Conservation (phyloP, 192 early-diverging fungal species). For the Phycomyces nitens region DNA sequence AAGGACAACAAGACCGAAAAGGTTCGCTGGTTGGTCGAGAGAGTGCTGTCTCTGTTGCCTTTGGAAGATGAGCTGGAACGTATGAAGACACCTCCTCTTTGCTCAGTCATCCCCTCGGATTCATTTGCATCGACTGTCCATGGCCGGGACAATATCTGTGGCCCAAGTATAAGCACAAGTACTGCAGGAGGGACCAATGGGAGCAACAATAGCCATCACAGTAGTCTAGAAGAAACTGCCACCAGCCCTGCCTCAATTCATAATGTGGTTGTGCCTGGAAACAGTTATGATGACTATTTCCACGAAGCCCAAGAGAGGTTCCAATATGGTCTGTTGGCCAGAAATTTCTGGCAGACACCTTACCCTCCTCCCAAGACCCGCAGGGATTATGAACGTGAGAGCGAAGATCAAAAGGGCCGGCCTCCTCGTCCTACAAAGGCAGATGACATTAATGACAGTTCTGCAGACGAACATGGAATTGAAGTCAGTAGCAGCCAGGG, state of each 20-base stretch:
- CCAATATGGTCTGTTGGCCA: slow-evolving; percentile 36
- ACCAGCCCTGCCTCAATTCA: neutral
- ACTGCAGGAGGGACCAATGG: slow-evolving; percentile 2
- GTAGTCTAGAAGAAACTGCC: neutral
- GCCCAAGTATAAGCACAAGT: neutral
- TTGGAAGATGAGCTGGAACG: slow-evolving; percentile 37
- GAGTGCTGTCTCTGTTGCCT: slow-evolving; percentile 34
- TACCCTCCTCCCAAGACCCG: slow-evolving; percentile 35
- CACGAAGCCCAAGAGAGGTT: slow-evolving; percentile 37
- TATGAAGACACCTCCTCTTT: slow-evolving; percentile 33
- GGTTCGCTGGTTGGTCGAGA: slow-evolving; percentile 36
- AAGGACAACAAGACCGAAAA: slow-evolving; percentile 34
- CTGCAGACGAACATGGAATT: no score
- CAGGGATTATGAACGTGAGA: slow-evolving; percentile 23
- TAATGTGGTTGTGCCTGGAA: slow-evolving; percentile 29
- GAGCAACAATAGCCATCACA: slow-evolving; percentile 5
- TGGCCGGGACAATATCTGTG: slow-evolving; percentile 2
- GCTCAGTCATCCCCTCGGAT: slow-evolving; percentile 20
- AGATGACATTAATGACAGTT: slow-evolving; percentile 1
- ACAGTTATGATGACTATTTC: slow-evolving; percentile 41
- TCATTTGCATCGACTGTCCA: slow-evolving; percentile 7
- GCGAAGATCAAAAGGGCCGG: slow-evolving; percentile 25
- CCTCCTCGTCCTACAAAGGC: slow-evolving; percentile 18
- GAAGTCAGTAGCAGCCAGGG: slow-evolving; percentile 8
- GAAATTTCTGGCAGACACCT: slow-evolving; percentile 34